These are phyloP conservation scores for Gossypium aridum DNA, from an alignment of 441 rosid species.

Conservation along the genomic window DNA sequence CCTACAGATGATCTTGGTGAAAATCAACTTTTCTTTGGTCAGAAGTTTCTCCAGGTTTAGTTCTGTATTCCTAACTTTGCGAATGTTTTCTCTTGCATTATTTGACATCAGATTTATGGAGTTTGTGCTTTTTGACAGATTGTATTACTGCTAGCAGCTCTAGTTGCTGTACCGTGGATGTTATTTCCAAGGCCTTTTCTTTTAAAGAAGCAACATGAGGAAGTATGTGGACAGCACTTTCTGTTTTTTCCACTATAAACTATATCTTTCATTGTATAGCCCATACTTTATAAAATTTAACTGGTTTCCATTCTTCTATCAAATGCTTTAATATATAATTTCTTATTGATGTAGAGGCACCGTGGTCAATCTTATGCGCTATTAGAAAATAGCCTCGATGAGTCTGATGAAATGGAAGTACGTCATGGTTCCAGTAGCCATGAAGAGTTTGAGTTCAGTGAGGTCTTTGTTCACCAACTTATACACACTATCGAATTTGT, in stretches of 20 bases:
- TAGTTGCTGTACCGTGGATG: constrained; percentile 45
- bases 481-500: constrained; percentile 47
- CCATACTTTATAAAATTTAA: neutral
- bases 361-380: constrained; percentile 30
- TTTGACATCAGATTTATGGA: neutral
- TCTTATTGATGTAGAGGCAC: constrained; percentile 23
- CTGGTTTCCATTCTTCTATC: neutral
- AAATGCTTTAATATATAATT: neutral
- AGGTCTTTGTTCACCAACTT: constrained; percentile 43
- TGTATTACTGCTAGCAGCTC: constrained; percentile 28
- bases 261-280: neutral
- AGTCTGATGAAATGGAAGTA: constrained; percentile 22
- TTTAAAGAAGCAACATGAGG: constrained; percentile 36
- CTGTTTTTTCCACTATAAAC: neutral
- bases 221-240: constrained; percentile 21
- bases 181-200: constrained; percentile 44
- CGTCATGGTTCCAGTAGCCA: constrained; percentile 19
- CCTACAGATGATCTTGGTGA: constrained; percentile 36
- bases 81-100: neutral
- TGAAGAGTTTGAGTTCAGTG: constrained; percentile 42
- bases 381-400: constrained; percentile 18
- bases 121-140: constrained; percentile 24
- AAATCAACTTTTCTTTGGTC: constrained; percentile 40
- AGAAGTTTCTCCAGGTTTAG: constrained; percentile 36
- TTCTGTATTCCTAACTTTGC: neutral